Evolutionary conservation across 495 filamentous ascomycete genomes (phyloP), one percentile per base, ranked within the genome.

Genomic region (Neurospora tetraspora): DNA sequence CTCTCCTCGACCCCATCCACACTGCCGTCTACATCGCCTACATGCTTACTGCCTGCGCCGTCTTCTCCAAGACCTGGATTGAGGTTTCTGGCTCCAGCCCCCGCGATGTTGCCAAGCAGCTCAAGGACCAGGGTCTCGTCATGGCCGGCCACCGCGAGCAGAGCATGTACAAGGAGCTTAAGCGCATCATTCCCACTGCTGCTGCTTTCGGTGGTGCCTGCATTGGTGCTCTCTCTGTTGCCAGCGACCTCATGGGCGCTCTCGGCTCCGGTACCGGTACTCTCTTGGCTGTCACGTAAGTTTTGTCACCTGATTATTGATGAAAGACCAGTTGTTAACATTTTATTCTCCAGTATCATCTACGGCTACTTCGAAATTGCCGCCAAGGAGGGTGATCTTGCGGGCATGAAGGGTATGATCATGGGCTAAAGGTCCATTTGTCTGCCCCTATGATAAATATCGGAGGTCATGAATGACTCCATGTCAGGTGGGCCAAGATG

Each of bases 21-120:
- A 98, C 96, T 16, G 92, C 91, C 72, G 88, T 98, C 79, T 99
- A 98, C 84, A 94, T 98, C 74, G 88, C 89, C 68, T 99, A 97
- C 85, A 99, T 98, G 94, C 89, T 98, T 70, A 90, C 92, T 76
- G 96, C 96, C 75, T 99, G 96, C 78, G 96, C 96, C 70, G 88
- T 98, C 80, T 99, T 99, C 88, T 97, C 94, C 83, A 99, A 98
- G 93, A 98, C 96, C 34, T 99, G 96, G 96, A 98, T 99, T 80
- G 96, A 99, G 84, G 96, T 99, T 74, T 98, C 95, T 42, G 96
- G 96, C 81, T 97, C 94, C 73, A 93, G 92, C 83, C 96, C 96
- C 34, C 92, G 96, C 81, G 96, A 99, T 80, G 96, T 99, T 74
- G 96, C 96, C 76, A 99, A 99, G 91, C 96, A 99, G 85, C 89